A percentile compares a stretch with the other conserved stretches of the same genome.
phyloP scores from a whole-genome alignment of 495 filamentous ascomycete species.

The Glonium stellatum region DNA sequence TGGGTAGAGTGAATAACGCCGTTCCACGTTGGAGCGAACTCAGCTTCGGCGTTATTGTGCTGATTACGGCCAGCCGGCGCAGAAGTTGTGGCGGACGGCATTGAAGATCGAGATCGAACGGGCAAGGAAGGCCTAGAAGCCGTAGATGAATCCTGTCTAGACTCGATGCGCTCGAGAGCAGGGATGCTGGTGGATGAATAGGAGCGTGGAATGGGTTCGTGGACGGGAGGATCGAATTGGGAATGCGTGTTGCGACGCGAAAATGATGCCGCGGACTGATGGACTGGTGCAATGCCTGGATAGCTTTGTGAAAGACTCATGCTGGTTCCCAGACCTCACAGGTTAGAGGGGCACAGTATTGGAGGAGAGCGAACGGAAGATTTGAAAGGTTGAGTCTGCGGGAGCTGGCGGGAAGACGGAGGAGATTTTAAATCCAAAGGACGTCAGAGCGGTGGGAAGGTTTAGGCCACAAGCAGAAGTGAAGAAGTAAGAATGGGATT shows the following conservation, averaged over 20 bases:
- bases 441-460: not conserved
- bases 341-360: not conserved
- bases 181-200: not conserved
- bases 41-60: conserved; percentile 18
- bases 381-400: not conserved
- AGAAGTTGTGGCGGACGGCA: not conserved
- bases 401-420: not conserved
- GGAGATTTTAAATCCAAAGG: not conserved
- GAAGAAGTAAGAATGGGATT: too few species aligned
- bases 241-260: too few species aligned
- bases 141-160: not conserved
- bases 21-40: conserved; percentile 24
- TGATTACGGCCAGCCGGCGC: not conserved
- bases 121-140: not conserved
- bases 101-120: not conserved
- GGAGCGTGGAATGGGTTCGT: too few species aligned
- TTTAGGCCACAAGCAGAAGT: not conserved
- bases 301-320: not conserved
- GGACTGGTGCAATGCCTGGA: not conserved
- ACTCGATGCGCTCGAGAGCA: not conserved
- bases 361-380: not conserved
- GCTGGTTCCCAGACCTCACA: not conserved
- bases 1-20: conserved; percentile 26
- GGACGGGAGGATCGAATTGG: too few species aligned
- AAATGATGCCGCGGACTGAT: too few species aligned